Base-by-base conservation (phyloP, 108 stramenopile genomes). In the Aurantiochytrium sp. region DNA sequence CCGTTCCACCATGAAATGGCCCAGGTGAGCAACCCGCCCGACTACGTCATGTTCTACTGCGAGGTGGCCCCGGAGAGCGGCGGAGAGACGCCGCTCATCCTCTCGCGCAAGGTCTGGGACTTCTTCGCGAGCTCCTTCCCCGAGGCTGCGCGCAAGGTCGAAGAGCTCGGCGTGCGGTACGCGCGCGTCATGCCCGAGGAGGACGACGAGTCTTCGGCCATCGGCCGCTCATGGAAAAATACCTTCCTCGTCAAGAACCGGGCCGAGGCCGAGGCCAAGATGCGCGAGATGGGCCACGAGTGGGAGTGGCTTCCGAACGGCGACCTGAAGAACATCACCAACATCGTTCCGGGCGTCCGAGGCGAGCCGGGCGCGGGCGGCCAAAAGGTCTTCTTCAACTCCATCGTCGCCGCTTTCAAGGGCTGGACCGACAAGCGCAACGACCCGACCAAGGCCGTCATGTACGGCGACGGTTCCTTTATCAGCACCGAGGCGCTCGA, bases 1-100 rank as follows among this genome's bases (percentile, higher is more conserved):
- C 94, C 96, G 0, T 95, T 95, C 87, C 96, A 96, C 89, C 96
- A 96, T 65, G 96, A 96, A 54, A 89, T 96, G 32, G 94, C 95
- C 8, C 95, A 96, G 88, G 90, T 91, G 50, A 89, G 90, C 52
- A 91, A 94, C 86, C 94, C 94, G 42, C 96, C 96, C 15, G 88
- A 88, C 55, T 94, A 95, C 42, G 52, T 96, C 22, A 94, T 95
- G 87, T 95, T 96, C 89, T 95, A 92, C 68, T 96, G 96, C 88
- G 94, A 95, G 52, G 42, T 86, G 22, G 94, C 96, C 27, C 85
- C 95, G 24, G 88, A 93, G 73, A 90, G 87, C 17, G 96, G 96
- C 12, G 96, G 96, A 32, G 94, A 96, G 68, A 96, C 96, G 30
- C 94, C 96, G 3, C 85, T 96, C 50, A 92, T 96, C 59, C 93